A percentile compares a stretch with the other conserved stretches of the same genome.
These are phyloP conservation scores for Tieghemostelium lacteum DNA, from an alignment of 78 protist species.

Conservation along the genomic window DNA sequence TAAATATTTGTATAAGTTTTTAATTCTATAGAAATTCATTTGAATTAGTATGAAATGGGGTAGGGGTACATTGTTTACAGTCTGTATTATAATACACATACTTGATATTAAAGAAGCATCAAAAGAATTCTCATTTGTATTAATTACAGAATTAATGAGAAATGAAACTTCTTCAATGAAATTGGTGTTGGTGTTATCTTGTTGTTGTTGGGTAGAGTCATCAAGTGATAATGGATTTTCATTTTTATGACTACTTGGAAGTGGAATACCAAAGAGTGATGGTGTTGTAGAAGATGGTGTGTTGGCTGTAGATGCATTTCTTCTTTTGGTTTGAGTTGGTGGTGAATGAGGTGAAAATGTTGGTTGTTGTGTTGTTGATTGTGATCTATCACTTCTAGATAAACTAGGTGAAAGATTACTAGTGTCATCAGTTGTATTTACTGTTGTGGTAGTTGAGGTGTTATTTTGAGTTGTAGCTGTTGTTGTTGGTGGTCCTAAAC, in stretches of 20 bases:
- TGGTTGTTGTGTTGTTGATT: neutral
- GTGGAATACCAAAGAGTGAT: neutral
- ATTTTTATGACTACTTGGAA: neutral
- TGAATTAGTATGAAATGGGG: neutral
- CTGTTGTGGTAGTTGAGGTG: neutral
- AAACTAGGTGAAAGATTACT: neutral
- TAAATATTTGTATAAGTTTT: neutral
- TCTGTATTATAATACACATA: neutral
- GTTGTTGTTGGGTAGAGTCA: neutral
- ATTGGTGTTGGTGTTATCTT: too few relatives aligned
- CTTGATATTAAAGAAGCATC: conserved; percentile 19
- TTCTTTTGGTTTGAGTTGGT: neutral
- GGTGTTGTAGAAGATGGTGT: conserved; percentile 9
- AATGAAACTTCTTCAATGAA: conserved; percentile 29
- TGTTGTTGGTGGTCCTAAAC: neutral
- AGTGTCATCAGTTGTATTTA: neutral
- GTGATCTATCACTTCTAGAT: neutral
- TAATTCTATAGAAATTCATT: too few relatives aligned
- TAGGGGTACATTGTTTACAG: neutral
- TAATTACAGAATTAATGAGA: neutral
- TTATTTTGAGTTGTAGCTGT: neutral
- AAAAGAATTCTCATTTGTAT: neutral
- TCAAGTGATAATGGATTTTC: neutral
- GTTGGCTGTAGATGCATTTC: neutral
- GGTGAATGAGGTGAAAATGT: neutral